Percentiles rank a stretch among this genome's conserved stretches.
phyloP scores from a whole-genome alignment of 192 early-diverging fungal species.

The Pilaira anomala region DNA sequence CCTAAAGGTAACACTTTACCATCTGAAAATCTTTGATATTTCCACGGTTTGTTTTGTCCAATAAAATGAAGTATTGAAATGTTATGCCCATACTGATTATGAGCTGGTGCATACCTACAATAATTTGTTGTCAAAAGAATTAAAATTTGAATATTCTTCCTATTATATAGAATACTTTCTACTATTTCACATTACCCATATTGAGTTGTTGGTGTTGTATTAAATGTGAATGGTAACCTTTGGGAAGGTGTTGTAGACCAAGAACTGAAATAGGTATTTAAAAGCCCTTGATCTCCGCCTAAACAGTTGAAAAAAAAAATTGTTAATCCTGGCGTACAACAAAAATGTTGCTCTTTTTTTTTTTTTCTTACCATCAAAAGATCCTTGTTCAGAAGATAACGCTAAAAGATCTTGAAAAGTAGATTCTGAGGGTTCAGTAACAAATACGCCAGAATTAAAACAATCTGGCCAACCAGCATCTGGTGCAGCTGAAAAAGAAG shows the following conservation, averaged over 20 bases:
- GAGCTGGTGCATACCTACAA: slow-evolving; percentile 72
- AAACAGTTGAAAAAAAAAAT: slow-evolving; percentile 1
- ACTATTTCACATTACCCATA: slow-evolving; percentile 67
- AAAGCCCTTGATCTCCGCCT: slow-evolving; percentile 92
- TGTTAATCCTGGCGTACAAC: slow-evolving; percentile 6
- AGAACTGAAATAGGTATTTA: slow-evolving; percentile 81
- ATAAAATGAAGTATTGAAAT: slow-evolving; percentile 90
- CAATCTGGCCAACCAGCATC: slow-evolving; percentile 97
- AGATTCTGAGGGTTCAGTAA: slow-evolving; percentile 53
- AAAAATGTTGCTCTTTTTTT: neutral
- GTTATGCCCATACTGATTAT: slow-evolving; percentile 64
- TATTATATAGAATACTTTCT: too few species aligned
- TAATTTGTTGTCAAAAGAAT: neutral
- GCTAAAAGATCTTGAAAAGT: slow-evolving; percentile 53
- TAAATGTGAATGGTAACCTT: slow-evolving; percentile 88
- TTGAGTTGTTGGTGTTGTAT: slow-evolving; percentile 77
- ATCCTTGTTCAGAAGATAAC: slow-evolving; percentile 52
- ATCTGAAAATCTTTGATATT: slow-evolving; percentile 62
- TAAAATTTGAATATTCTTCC: neutral
- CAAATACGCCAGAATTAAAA: slow-evolving; percentile 97
- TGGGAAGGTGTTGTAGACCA: slow-evolving; percentile 65
- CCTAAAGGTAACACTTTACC: slow-evolving; percentile 49
- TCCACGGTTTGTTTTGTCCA: slow-evolving; percentile 88
- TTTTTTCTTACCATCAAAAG: slow-evolving; percentile 75
- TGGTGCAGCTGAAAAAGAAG: slow-evolving; percentile 79